Base-by-base conservation (phyloP, 73 alveolate genomes). In the Paramecium bursaria region DNA sequence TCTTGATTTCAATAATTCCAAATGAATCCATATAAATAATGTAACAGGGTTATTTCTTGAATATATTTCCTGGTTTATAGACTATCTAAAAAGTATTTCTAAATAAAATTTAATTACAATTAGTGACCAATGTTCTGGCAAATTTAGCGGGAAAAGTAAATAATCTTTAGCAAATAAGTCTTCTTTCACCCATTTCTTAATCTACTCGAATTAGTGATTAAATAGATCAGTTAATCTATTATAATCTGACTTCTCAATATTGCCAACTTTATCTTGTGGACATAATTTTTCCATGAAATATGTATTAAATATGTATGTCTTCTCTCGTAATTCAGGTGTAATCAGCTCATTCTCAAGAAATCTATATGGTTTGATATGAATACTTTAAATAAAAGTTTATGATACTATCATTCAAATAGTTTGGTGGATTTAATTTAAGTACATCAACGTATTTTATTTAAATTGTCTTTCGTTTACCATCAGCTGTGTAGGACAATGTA, bases 121-220 rank as follows among this genome's bases (percentile, higher is more conserved):
- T 9, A 53, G 35, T 0, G 89, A 79, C 89, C 89, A 79, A 25
- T 79, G 89, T 21, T 79, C 89, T 4, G 89, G 89, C 25, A 79
- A 54, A 53, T 79, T 79, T 21, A 79, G 25, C 3, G 89, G 89
- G 54, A 79, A 79, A 21, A 79, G 22, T 79, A 79, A 54, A 73
- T 53, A 79, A 7, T 79, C 75, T 54, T 79, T 79, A 2, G 51
- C 89, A 54, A 57, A 53, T 6, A 79, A 39, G 46, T 79, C 89
- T 42, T 79, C 89, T 46, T 79, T 79, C 2, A 79, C 76, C 89
- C 89, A 79, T 73, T 73, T 79, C 25, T 79, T 50, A 53, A 50
- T 42, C 3, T 33, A 46, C n/a, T 31, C 76, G 19, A 49, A 79
- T 3, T 49, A 54, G 54, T 9, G 51, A 9, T 10, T 33, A 49